phyloP scores from a whole-genome alignment of 1,284 basidiomycete species.

The Puccinia triticina region DNA sequence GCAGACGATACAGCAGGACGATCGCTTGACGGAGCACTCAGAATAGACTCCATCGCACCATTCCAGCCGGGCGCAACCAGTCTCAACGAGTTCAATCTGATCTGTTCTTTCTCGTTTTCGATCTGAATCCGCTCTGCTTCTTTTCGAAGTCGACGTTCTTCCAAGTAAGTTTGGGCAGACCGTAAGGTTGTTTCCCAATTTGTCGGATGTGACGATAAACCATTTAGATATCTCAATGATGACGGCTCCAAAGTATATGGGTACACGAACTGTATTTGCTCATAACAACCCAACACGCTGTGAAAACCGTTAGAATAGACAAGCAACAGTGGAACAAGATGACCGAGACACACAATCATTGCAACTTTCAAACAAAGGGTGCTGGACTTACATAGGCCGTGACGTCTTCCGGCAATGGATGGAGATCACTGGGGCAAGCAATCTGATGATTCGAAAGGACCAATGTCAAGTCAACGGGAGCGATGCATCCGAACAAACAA shows the following conservation, averaged over 20 bases:
- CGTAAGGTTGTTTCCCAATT: slow-evolving; percentile 20
- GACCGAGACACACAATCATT: background rate
- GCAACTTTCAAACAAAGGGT: background rate
- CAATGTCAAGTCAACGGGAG: background rate
- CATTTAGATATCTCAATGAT: slow-evolving; percentile 43
- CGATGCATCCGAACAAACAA: background rate
- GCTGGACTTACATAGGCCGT: slow-evolving; percentile 36
- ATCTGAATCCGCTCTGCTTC: slow-evolving; percentile 18
- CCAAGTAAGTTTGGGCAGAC: slow-evolving; percentile 30
- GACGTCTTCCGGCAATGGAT: slow-evolving; percentile 48
- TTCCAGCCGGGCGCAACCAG: slow-evolving; percentile 47
- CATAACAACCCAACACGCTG: background rate
- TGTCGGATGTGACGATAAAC: slow-evolving; percentile 2
- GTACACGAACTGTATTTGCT: slow-evolving; percentile 38
- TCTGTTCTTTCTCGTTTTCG: slow-evolving; percentile 24
- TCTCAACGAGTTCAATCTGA: slow-evolving; percentile 15
- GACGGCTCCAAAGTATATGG: slow-evolving; percentile 44
- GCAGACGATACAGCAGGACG: background rate
- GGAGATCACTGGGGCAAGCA: slow-evolving; percentile 37
- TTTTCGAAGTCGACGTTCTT: slow-evolving; percentile 27
- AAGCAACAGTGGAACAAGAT: background rate
- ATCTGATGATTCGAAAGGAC: slow-evolving; percentile 23
- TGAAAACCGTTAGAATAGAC: background rate
- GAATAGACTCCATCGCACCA: slow-evolving; percentile 49
- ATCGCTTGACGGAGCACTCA: slow-evolving; percentile 13